A percentile compares a stretch with the other conserved stretches of the same genome.
Evolutionary conservation across 1,284 basidiomycete species (phyloP).

Genomic region (Moesziomyces aphidis): DNA sequence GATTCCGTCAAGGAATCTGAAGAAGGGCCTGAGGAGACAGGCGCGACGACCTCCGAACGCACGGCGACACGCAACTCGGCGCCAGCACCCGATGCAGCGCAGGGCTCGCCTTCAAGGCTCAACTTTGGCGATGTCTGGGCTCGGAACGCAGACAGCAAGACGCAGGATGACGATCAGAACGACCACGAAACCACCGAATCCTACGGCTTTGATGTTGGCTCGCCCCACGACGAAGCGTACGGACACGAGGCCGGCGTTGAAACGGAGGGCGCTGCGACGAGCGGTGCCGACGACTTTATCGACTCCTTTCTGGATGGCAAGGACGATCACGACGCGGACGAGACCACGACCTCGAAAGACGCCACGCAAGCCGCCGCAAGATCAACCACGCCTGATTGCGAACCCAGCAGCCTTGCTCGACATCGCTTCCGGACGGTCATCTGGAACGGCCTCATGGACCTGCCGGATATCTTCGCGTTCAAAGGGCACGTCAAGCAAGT

Average conservation of each 20-base stretch:
- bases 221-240: conserved; percentile 13
- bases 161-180: not conserved
- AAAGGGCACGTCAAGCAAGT: conserved; percentile 60
- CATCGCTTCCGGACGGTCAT: conserved; percentile 37
- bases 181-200: conserved; percentile 18
- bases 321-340: not conserved
- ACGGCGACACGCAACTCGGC: conserved; percentile 16
- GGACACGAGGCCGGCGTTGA: conserved; percentile 3
- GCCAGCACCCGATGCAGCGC: conserved; percentile 11
- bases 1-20: not conserved
- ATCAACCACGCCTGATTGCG: conserved; percentile 39
- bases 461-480: conserved; percentile 62
- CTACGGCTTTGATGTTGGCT: conserved; percentile 26
- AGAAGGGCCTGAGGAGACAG: not conserved
- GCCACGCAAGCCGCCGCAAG: not conserved
- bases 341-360: not conserved
- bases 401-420: conserved; percentile 25
- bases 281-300: conserved; percentile 55
- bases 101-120: conserved; percentile 24
- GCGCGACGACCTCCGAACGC: not conserved
- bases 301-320: conserved; percentile 57
- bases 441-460: conserved; percentile 65
- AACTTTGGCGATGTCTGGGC: conserved; percentile 37
- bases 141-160: conserved; percentile 5
- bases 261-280: conserved; percentile 1